These are phyloP conservation scores for Phaeodactylum tricornutum DNA, from an alignment of 108 stramenopile genomes.

Conservation along the genomic window DNA sequence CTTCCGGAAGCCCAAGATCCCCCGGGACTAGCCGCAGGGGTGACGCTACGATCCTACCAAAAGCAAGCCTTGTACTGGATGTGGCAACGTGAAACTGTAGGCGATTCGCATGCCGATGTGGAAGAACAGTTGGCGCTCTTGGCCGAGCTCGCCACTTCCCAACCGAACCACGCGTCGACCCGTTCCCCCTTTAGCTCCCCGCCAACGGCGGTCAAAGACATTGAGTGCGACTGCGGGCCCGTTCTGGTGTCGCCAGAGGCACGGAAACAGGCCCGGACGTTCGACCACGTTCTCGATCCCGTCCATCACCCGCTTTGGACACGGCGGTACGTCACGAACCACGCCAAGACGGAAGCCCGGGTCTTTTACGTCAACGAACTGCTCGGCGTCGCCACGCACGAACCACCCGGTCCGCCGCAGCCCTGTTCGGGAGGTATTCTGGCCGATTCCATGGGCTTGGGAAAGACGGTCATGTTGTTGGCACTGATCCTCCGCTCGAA, in stretches of 20 bases:
- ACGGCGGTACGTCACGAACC: slow-evolving; percentile 44
- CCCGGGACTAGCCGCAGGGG: slow-evolving; percentile 20
- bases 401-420: slow-evolving; percentile 54
- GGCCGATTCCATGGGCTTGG: slow-evolving; percentile 41
- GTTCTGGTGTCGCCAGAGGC: slow-evolving; percentile 34
- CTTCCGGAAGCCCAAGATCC: slow-evolving; percentile 47
- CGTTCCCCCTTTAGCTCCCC: not conserved
- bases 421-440: slow-evolving; percentile 71
- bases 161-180: not conserved
- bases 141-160: slow-evolving; percentile 13
- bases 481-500: slow-evolving; percentile 47
- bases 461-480: slow-evolving; percentile 75
- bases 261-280: slow-evolving; percentile 7
- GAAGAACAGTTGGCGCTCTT: slow-evolving; percentile 27
- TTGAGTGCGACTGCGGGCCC: slow-evolving; percentile 73
- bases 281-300: slow-evolving; percentile 5
- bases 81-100: slow-evolving; percentile 47
- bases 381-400: slow-evolving; percentile 35
- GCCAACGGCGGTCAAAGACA: not conserved
- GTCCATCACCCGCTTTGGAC: slow-evolving; percentile 69
- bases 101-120: slow-evolving; percentile 5
- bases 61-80: slow-evolving; percentile 72
- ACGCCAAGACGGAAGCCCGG: slow-evolving; percentile 22
- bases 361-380: slow-evolving; percentile 76
- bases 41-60: slow-evolving; percentile 63